Conservation (phyloP, 306 rosid genomes). For the Prunus salicina region DNA sequence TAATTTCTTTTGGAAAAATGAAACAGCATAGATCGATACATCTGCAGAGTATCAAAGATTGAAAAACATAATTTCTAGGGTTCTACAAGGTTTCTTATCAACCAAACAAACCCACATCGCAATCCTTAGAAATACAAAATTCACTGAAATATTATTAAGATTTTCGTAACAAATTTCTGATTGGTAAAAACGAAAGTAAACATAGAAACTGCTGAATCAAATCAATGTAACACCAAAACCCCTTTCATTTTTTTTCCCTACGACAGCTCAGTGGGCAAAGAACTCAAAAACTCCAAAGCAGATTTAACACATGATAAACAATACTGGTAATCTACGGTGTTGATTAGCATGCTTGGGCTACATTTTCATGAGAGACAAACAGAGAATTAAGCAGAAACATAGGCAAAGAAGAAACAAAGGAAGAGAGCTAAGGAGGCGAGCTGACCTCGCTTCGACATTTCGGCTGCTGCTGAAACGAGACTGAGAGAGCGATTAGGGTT, state of each 20-base stretch:
- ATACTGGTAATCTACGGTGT: background rate
- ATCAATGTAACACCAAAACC: background rate
- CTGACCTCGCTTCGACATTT: constrained; percentile 68
- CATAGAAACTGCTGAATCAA: background rate
- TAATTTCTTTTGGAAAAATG: too few species aligned
- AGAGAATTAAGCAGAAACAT: background rate
- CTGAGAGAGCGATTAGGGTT: constrained; percentile 18
- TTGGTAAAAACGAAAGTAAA: background rate
- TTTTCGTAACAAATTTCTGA: background rate
- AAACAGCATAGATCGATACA: too few species aligned
- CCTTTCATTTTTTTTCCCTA: background rate
- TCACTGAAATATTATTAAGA: background rate
- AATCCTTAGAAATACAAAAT: background rate
- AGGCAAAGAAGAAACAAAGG: too few species aligned
- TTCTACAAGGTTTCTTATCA: background rate
- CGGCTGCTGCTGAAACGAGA: constrained; percentile 20
- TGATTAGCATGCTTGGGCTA: background rate
- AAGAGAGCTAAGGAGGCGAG: background rate
- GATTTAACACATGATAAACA: too few species aligned
- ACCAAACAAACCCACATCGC: background rate
- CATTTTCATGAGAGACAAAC: constrained; percentile 1
- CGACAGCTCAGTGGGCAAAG: too few species aligned
- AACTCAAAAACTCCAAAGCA: background rate
- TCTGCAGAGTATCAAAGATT: background rate
- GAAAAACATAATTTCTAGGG: background rate